A percentile compares a stretch with the other conserved stretches of the same genome.
Conservation (phyloP, 306 rosid genomes). For the Fragaria nilgerrensis region DNA sequence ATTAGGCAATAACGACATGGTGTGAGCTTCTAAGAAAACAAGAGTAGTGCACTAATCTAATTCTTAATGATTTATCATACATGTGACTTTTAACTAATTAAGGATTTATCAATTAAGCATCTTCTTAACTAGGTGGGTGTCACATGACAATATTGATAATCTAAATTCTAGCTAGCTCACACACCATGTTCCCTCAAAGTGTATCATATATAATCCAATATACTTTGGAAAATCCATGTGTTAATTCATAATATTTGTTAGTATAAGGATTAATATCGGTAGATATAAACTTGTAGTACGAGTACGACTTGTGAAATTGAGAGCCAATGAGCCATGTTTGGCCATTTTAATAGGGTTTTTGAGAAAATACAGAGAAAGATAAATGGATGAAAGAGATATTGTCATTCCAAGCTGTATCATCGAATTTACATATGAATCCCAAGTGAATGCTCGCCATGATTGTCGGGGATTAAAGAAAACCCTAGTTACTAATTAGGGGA, state of each 20-base stretch:
- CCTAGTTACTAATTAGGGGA: slow-evolving; percentile 14
- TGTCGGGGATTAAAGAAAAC: slow-evolving; percentile 31
- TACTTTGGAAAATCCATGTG: neutral
- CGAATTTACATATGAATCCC: slow-evolving; percentile 6
- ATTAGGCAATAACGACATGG: neutral
- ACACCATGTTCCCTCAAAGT: slow-evolving; percentile 24
- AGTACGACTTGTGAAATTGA: slow-evolving; percentile 20
- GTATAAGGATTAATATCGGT: neutral
- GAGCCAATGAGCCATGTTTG: slow-evolving; percentile 33
- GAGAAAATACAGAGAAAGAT: neutral
- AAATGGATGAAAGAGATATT: slow-evolving; percentile 24
- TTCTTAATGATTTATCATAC: neutral
- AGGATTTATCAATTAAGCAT: neutral
- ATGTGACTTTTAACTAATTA: neutral
- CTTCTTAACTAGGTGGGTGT: slow-evolving; percentile 3
- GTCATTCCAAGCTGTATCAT: slow-evolving; percentile 52
- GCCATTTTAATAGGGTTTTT: neutral
- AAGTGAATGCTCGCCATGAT: slow-evolving; percentile 59
- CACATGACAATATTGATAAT: slow-evolving; percentile 16
- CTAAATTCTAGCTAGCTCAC: neutral
- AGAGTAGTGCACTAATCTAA: neutral
- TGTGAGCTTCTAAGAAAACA: slow-evolving; percentile 3
- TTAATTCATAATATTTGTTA: neutral
- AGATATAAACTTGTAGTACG: neutral
- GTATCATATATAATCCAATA: slow-evolving; percentile 6